Evolutionary conservation across 768 basidiomycete genomes (phyloP), one percentile per base, ranked within the genome.

Genomic region (Pulveroboletus sp.): DNA sequence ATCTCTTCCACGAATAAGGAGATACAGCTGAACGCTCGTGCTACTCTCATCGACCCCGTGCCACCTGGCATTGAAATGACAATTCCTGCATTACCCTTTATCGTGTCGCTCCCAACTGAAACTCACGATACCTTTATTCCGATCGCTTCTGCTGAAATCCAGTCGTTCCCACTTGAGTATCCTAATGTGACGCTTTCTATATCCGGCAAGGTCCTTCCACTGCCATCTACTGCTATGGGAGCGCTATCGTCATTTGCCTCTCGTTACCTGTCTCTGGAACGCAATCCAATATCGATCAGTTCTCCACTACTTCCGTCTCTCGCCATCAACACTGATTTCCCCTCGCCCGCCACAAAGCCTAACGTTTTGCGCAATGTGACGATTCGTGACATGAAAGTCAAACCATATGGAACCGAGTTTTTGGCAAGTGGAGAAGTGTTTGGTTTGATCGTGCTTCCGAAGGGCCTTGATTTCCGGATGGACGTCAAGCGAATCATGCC

Each of bases 361-460:
- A 71, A 78, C 26, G 70, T 93, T 32, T 73, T 93, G 12, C 79
- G 78, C 11, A 72, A 87, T 55, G 83, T 92, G 38, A 85, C 85
- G 3, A 84, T 92, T 52, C 75, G 74, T 38, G 76, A 86, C 59
- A 91, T 92, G 89, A 79, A 77, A 58, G 74, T 91, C 49, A 80
- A 74, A 52, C 75, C 85, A 0, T 38, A 55, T 6, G 73, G 73
- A 39, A 58, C 57, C 11, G 62, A 53, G 7, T 76, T 91, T 59
- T 71, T 85, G 18, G 85, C 88, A 0, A 89, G 82, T 58, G 90
- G 88, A 12, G 76, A 76, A 3, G 80, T 92, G 10, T 76, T 73
- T 40, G 89, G 78, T 7, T 73, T 74, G 15, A 71, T 87, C 32
- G 82, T 86, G 9, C 73, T 92, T 2, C 89, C 89, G 1, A 69